phyloP scores from a whole-genome alignment of 2,329 filamentous ascomycete species.

The Ceratocystis diversiconidia region DNA sequence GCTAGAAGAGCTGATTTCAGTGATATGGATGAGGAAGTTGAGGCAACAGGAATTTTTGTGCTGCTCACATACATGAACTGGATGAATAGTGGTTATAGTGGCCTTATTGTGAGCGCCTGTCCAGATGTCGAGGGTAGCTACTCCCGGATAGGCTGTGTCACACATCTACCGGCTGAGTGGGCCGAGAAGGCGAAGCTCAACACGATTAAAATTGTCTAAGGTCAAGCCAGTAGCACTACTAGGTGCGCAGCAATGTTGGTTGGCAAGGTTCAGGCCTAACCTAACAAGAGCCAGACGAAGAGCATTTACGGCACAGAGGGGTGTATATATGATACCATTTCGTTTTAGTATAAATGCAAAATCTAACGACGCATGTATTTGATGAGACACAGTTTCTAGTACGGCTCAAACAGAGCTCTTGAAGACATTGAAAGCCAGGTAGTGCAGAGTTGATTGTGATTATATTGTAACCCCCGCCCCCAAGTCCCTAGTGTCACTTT shows the following conservation, averaged over 20 bases:
- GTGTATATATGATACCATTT: constrained; percentile 15
- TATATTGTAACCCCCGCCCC: not conserved
- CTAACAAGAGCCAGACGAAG: not conserved
- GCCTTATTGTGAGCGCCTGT: constrained; percentile 16
- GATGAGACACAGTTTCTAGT: constrained; percentile 11
- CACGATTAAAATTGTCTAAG: constrained; percentile 17
- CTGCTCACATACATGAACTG: constrained; percentile 18
- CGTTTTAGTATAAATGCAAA: constrained; percentile 9
- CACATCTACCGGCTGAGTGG: constrained; percentile 16
- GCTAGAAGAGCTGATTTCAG: constrained; percentile 1
- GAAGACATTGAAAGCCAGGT: not conserved
- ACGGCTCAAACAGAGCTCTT: not conserved
- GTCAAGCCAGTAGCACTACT: no score
- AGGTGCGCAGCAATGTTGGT: not conserved
- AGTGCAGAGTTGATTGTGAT: not conserved
- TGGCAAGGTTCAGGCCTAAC: not conserved
- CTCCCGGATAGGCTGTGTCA: constrained; percentile 15
- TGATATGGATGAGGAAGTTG: constrained; percentile 16
- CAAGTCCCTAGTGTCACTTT: not conserved
- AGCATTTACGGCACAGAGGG: not conserved
- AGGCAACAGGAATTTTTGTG: constrained; percentile 16
- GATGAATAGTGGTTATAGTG: constrained; percentile 17
- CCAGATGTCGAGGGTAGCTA: constrained; percentile 14
- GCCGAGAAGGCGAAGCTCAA: constrained; percentile 17
- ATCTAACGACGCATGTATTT: not conserved